Percentiles rank a stretch among this genome's conserved stretches.
Conservation (phyloP, 1,139 yeast species). For the Candida sp. region DNA sequence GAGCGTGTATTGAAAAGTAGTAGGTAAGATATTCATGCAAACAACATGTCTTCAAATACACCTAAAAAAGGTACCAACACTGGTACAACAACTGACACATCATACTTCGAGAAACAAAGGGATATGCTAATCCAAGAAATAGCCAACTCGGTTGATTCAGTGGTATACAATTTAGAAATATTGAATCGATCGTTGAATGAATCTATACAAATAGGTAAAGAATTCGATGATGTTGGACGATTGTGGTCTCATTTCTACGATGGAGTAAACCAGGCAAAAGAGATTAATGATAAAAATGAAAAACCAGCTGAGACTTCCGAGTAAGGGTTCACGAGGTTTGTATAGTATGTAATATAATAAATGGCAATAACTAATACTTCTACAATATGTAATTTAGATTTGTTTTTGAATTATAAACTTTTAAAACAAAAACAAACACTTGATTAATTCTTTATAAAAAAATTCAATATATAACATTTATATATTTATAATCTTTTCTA, state of each 20-base stretch:
- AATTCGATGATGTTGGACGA: conserved; percentile 43
- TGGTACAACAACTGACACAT: conserved; percentile 3
- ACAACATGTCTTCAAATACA: not conserved
- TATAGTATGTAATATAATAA: too few relatives aligned
- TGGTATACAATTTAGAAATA: conserved; percentile 38
- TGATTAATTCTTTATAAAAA: not conserved
- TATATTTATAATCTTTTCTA: conserved; percentile 3
- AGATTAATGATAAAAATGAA: conserved; percentile 3
- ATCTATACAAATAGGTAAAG: conserved; percentile 43
- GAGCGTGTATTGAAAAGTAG: too few relatives aligned
- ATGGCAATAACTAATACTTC: not conserved
- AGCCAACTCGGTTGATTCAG: conserved; percentile 35
- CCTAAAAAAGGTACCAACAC: not conserved
- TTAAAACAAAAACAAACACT: not conserved
- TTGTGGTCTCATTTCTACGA: conserved; percentile 43
- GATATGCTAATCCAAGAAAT: conserved; percentile 44
- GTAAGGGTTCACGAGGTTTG: not conserved
- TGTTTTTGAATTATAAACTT: too few relatives aligned
- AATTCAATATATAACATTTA: not conserved
- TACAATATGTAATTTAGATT: too few relatives aligned
- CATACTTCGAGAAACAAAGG: conserved; percentile 39
- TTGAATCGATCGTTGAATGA: conserved; percentile 40
- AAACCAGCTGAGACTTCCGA: not conserved
- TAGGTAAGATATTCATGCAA: too few relatives aligned
- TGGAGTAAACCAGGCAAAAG: conserved; percentile 26